Conservation (phyloP, 2,329 filamentous ascomycete species). For the Curvularia spicifera region DNA sequence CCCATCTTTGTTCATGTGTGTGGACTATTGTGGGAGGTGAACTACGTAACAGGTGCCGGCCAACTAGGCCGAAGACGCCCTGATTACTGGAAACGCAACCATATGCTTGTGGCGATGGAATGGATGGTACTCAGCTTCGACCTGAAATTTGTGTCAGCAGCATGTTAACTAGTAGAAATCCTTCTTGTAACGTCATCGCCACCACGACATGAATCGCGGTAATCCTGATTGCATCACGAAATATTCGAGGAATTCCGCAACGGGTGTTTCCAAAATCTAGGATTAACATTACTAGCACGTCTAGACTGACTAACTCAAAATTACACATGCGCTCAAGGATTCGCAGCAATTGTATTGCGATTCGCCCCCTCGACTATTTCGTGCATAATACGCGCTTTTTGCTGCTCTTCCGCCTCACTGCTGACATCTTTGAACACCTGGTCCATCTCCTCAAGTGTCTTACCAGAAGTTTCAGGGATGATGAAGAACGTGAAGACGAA, state of each 20-base stretch:
- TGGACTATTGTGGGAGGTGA: not conserved
- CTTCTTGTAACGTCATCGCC: not conserved
- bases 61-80: not conserved
- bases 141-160: not conserved
- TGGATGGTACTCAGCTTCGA: not conserved
- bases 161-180: not conserved
- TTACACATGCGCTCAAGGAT: not conserved
- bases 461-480: conserved; percentile 46
- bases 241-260: not conserved
- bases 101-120: not conserved
- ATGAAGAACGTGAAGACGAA: conserved; percentile 46
- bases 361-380: conserved; percentile 36
- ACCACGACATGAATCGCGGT: not conserved
- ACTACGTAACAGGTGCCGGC: not conserved
- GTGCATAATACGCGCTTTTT: conserved; percentile 40
- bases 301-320: not conserved
- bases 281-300: not conserved
- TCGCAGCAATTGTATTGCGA: not conserved
- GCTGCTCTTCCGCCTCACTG: conserved; percentile 44
- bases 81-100: not conserved
- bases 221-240: not conserved
- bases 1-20: not conserved
- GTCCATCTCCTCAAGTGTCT: conserved; percentile 49
- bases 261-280: not conserved
- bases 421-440: conserved; percentile 47